Conservation (phyloP, 2,329 filamentous ascomycete genomes). For the Mycosphaerella sp. region DNA sequence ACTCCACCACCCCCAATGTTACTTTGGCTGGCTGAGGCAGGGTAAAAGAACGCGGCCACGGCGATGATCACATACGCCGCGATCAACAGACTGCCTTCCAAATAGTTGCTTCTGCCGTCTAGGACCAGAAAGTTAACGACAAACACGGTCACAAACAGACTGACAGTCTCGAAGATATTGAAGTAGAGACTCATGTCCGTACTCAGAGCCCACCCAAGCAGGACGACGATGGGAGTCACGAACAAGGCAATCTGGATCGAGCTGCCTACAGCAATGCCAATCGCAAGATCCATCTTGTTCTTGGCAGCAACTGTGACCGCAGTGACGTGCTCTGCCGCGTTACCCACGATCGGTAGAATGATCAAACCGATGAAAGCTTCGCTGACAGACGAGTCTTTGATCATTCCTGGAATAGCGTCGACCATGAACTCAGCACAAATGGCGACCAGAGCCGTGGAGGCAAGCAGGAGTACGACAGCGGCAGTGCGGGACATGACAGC, state of each 20-base stretch:
- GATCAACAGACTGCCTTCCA: slow-evolving; percentile 70
- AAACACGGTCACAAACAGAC: slow-evolving; percentile 74
- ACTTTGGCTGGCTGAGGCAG: slow-evolving; percentile 38
- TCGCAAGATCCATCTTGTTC: slow-evolving; percentile 80
- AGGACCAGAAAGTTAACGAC: slow-evolving; percentile 81
- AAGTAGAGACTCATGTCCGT: slow-evolving; percentile 62
- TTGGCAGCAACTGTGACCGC: slow-evolving; percentile 73
- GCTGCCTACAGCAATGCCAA: slow-evolving; percentile 71
- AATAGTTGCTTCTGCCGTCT: slow-evolving; percentile 76
- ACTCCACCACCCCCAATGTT: slow-evolving; percentile 36
- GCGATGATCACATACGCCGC: slow-evolving; percentile 77
- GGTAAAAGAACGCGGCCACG: slow-evolving; percentile 47
- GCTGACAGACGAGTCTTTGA: slow-evolving; percentile 53
- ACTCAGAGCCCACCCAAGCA: slow-evolving; percentile 72
- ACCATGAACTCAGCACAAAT: slow-evolving; percentile 67
- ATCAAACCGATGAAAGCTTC: slow-evolving; percentile 75
- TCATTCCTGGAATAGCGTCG: slow-evolving; percentile 63
- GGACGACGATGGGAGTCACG: slow-evolving; percentile 67
- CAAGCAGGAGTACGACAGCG: slow-evolving; percentile 49
- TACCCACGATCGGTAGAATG: slow-evolving; percentile 74
- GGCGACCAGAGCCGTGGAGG: slow-evolving; percentile 54
- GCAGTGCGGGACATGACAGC: slow-evolving; percentile 51
- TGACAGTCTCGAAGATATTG: slow-evolving; percentile 57
- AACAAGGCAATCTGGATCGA: slow-evolving; percentile 78
- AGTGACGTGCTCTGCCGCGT: slow-evolving; percentile 74